Evolutionary conservation across 1,139 yeast species (phyloP).

Genomic region (Geotrichum armillariae): DNA sequence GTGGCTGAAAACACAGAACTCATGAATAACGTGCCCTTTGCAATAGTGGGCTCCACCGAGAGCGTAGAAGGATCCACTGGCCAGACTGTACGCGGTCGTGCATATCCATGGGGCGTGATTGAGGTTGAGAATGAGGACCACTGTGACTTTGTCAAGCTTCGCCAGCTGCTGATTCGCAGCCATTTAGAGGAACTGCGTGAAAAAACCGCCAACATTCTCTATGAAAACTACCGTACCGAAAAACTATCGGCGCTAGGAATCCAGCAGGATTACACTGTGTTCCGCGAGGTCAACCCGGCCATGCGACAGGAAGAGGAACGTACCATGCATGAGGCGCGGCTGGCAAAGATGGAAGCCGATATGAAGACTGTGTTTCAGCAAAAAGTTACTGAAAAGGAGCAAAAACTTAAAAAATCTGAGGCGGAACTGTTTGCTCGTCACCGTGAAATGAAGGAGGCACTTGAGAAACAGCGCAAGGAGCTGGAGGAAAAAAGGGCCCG

Average conservation of each 20-base stretch:
- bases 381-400: constrained; percentile 95
- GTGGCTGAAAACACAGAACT: constrained; percentile 61
- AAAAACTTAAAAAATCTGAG: constrained; percentile 94
- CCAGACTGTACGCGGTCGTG: constrained; percentile 82
- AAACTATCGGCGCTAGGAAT: constrained; percentile 83
- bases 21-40: constrained; percentile 60
- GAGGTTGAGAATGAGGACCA: constrained; percentile 95
- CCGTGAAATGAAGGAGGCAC: constrained; percentile 94
- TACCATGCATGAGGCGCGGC: constrained; percentile 87
- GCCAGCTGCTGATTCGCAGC: constrained; percentile 86
- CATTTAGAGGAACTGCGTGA: constrained; percentile 95
- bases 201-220: constrained; percentile 70
- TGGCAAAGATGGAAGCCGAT: constrained; percentile 93
- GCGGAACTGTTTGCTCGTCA: constrained; percentile 95
- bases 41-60: constrained; percentile 87
- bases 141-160: constrained; percentile 87
- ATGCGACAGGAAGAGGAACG: constrained; percentile 93
- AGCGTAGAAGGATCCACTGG: constrained; percentile 69
- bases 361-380: constrained; percentile 97
- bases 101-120: constrained; percentile 97
- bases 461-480: constrained; percentile 81
- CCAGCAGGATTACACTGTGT: constrained; percentile 87
- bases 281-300: constrained; percentile 91
- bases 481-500: constrained; percentile 89
- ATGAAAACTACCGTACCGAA: constrained; percentile 87